These are phyloP conservation scores for Diaporthe capsici DNA, from an alignment of 2,329 filamentous ascomycete genomes.

Conservation along the genomic window DNA sequence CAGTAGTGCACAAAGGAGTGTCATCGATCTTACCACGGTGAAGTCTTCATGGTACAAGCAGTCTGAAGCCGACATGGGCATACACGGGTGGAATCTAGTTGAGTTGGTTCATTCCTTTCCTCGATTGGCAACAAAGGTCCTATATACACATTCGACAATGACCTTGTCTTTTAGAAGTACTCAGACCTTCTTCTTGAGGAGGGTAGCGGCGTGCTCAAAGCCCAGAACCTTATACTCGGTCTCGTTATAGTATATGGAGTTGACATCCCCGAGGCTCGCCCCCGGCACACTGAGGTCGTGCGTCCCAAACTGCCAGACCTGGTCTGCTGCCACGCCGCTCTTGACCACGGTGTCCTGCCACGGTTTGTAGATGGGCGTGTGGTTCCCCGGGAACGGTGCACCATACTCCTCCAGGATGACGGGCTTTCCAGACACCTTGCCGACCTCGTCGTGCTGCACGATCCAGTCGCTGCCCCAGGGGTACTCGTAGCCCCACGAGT, in stretches of 20 bases:
- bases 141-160: neutral
- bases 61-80: too few relatives aligned
- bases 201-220: slow-evolving; percentile 35
- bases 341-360: slow-evolving; percentile 41
- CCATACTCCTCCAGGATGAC: slow-evolving; percentile 42
- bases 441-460: slow-evolving; percentile 37
- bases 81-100: neutral
- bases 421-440: slow-evolving; percentile 37
- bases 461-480: slow-evolving; percentile 40
- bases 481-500: slow-evolving; percentile 43
- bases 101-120: neutral
- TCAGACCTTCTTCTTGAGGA: slow-evolving; percentile 36
- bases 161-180: neutral
- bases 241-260: slow-evolving; percentile 37
- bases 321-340: slow-evolving; percentile 40
- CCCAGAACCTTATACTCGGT: slow-evolving; percentile 39
- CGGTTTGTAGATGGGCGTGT: slow-evolving; percentile 37
- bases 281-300: slow-evolving; percentile 36
- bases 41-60: neutral
- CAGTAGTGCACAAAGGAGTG: neutral
- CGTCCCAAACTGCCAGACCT: slow-evolving; percentile 42
- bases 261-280: slow-evolving; percentile 34
- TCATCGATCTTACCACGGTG: neutral
- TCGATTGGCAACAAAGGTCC: neutral
- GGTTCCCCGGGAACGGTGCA: slow-evolving; percentile 37